These are phyloP conservation scores for Westerdykella sp. DNA, from an alignment of 2,329 filamentous ascomycete species.

Conservation along the genomic window DNA sequence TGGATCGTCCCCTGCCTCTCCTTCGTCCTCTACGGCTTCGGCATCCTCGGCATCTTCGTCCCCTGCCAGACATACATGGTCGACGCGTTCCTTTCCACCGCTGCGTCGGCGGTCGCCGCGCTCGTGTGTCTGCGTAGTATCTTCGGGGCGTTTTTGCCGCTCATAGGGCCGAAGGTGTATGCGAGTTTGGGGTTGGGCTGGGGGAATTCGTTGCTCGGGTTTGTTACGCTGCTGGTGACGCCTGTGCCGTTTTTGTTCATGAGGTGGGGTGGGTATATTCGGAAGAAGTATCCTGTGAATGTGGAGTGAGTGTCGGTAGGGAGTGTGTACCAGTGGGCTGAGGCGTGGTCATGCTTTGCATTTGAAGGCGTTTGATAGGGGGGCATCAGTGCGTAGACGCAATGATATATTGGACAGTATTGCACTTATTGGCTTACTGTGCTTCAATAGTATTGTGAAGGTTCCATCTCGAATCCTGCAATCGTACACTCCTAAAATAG, in stretches of 20 bases:
- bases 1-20: conserved; percentile 19
- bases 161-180: conserved; percentile 53
- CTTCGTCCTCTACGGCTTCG: conserved; percentile 14
- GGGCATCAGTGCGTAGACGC: too few relatives aligned
- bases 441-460: too few relatives aligned
- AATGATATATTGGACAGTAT: too few relatives aligned
- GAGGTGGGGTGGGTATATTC: conserved; percentile 39
- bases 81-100: conserved; percentile 51
- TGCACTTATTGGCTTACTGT: too few relatives aligned
- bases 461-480: too few relatives aligned
- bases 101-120: conserved; percentile 48
- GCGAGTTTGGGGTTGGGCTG: conserved; percentile 50
- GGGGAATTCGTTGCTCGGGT: conserved; percentile 48
- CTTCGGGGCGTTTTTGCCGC: conserved; percentile 49
- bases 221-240: conserved; percentile 40
- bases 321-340: too few relatives aligned
- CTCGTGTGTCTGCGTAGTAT: conserved; percentile 39
- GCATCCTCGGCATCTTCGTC: conserved; percentile 14
- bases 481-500: too few relatives aligned
- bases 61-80: conserved; percentile 53
- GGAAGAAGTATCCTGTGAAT: conserved; percentile 21
- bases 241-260: conserved; percentile 38
- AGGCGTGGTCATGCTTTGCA: too few relatives aligned
- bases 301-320: neutral
- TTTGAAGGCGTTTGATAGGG: too few relatives aligned